Conservation (phyloP, 192 early-diverging fungal genomes). For the Diversispora epigaea region DNA sequence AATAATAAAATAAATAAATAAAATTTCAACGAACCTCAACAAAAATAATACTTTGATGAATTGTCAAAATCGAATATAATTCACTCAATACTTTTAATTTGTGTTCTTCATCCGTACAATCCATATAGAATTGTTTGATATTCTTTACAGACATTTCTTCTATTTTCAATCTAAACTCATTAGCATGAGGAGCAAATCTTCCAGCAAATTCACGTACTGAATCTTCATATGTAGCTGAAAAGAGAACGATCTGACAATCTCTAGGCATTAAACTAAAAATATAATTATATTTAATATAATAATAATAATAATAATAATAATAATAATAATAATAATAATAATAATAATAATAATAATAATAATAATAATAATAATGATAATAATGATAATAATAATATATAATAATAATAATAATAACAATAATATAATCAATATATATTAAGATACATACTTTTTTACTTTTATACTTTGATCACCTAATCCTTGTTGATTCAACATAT, state of each 20-base stretch:
- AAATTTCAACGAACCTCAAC: slow-evolving; percentile 58
- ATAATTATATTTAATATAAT: background rate
- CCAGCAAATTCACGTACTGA: slow-evolving; percentile 74
- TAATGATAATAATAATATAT: background rate
- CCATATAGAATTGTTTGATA: slow-evolving; percentile 97
- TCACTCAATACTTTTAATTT: slow-evolving; percentile 74
- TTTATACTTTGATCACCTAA: slow-evolving; percentile 85
- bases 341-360: background rate
- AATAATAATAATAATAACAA: background rate
- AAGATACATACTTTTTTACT: slow-evolving; percentile 67
- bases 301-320: background rate
- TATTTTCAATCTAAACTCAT: slow-evolving; percentile 79
- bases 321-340: background rate
- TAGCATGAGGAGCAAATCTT: slow-evolving; percentile 81
- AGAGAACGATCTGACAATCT: slow-evolving; percentile 82
- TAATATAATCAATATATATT: too few species aligned
- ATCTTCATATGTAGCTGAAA: slow-evolving; percentile 93
- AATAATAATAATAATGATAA: too few species aligned
- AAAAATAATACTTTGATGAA: slow-evolving; percentile 97
- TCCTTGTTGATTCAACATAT: slow-evolving; percentile 86
- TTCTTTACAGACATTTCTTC: slow-evolving; percentile 91
- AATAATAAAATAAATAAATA: slow-evolving; percentile 18
- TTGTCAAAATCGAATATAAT: slow-evolving; percentile 81
- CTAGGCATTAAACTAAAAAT: slow-evolving; percentile 61
- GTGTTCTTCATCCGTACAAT: slow-evolving; percentile 76